Conservation (phyloP, 805 yeast genomes). For the Barnettozyma wickerhamii region DNA sequence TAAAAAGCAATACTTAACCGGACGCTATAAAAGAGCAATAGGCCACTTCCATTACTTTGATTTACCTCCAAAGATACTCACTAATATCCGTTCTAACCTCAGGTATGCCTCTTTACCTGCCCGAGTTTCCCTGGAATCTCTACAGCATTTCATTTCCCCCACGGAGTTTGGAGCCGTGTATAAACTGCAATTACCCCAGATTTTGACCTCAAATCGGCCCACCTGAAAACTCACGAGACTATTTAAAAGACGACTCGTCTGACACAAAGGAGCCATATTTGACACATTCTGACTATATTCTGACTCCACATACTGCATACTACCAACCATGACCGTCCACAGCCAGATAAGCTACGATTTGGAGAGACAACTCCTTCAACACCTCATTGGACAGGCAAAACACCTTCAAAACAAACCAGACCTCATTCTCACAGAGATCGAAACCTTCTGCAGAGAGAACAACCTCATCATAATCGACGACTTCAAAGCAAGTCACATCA, state of each 20-base stretch:
- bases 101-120: no score
- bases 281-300: no score
- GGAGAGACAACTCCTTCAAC: conserved; percentile 3
- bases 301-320: neutral
- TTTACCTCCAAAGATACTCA: no score
- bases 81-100: no score
- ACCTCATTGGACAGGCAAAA: conserved; percentile 5
- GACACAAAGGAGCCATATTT: no score
- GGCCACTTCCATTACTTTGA: no score
- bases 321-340: conserved; percentile 2
- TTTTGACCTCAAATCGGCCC: neutral
- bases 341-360: neutral
- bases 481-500: conserved; percentile 8
- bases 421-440: conserved; percentile 13
- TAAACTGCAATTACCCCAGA: conserved; percentile 5
- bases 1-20: no score
- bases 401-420: conserved; percentile 16
- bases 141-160: no score
- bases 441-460: conserved; percentile 6
- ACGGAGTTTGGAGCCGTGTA: no score
- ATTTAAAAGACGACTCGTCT: neutral
- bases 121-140: no score
- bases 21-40: no score
- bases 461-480: conserved; percentile 6
- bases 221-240: neutral